Evolutionary conservation across 495 filamentous ascomycete species (phyloP).

Genomic region (Penicillium parvum): DNA sequence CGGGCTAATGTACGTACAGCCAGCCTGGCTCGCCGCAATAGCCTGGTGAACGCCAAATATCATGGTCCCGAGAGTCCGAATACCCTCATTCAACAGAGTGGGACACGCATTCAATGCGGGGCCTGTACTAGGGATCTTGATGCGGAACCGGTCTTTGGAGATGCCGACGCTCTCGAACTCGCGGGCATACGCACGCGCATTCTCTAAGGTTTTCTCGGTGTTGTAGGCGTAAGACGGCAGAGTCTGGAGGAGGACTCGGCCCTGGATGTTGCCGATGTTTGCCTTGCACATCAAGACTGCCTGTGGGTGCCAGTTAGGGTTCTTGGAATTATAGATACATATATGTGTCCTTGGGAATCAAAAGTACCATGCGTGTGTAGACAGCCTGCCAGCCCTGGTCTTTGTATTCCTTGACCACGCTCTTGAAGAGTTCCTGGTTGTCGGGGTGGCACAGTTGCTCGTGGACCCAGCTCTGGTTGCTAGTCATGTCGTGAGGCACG

Average conservation of each 20-base stretch:
- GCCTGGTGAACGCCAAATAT: constrained; percentile 56
- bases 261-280: constrained; percentile 37
- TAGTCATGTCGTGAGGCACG: constrained; percentile 39
- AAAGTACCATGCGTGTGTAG: constrained; percentile 33
- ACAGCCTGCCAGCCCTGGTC: too few relatives aligned
- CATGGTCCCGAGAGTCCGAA: constrained; percentile 53
- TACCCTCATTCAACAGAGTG: constrained; percentile 42
- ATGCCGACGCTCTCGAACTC: constrained; percentile 38
- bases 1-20: constrained; percentile 53
- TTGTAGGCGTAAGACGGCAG: constrained; percentile 36
- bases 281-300: constrained; percentile 36
- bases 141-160: constrained; percentile 45
- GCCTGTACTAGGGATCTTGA: constrained; percentile 58
- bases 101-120: constrained; percentile 54
- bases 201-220: constrained; percentile 27
- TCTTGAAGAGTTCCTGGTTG: constrained; percentile 32
- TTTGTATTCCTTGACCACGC: constrained; percentile 33
- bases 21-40: constrained; percentile 46
- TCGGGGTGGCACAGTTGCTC: constrained; percentile 31
- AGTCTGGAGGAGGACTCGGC: constrained; percentile 38
- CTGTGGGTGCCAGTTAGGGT: constrained; percentile 2
- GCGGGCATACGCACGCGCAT: constrained; percentile 35
- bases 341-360: too few relatives aligned
- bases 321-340: background rate
- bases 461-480: constrained; percentile 41